phyloP scores from a whole-genome alignment of 179 eudicot genomes.

The Beta lomatogona region DNA sequence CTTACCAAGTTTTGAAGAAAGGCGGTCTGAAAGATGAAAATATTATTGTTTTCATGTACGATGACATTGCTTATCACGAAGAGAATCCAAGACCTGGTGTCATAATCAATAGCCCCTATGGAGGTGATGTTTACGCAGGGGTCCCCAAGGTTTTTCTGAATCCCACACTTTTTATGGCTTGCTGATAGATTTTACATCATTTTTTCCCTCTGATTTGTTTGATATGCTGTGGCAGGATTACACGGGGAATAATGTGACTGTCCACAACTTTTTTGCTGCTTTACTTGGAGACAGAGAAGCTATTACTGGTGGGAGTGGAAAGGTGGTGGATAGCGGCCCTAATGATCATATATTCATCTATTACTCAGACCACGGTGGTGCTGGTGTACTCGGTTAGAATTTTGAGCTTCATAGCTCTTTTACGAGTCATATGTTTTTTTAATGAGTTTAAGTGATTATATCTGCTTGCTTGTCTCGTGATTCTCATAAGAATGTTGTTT shows the following conservation, averaged over 20 bases:
- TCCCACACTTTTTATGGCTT: background rate
- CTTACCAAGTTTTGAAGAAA: constrained; percentile 78
- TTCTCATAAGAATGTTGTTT: background rate
- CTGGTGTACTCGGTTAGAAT: constrained; percentile 76
- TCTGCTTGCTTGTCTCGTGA: background rate
- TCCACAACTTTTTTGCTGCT: constrained; percentile 66
- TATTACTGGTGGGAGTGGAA: constrained; percentile 82
- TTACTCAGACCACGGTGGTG: constrained; percentile 88
- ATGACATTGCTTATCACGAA: constrained; percentile 73
- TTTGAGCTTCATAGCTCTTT: background rate
- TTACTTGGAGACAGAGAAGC: constrained; percentile 74
- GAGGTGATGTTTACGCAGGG: constrained; percentile 78
- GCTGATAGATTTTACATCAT: background rate
- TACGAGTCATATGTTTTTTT: background rate
- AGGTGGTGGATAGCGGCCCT: constrained; percentile 88
- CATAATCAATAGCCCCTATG: constrained; percentile 75
- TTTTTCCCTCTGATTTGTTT: background rate
- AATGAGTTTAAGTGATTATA: background rate
- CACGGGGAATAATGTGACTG: constrained; percentile 66
- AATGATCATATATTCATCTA: constrained; percentile 81
- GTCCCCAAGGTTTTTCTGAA: constrained; percentile 73
- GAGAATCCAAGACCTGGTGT: constrained; percentile 82
- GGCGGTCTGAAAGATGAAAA: constrained; percentile 96
- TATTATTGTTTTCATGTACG: constrained; percentile 85
- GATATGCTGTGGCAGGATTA: constrained; percentile 60